These are phyloP conservation scores for Hypsizygus marmoreus DNA, from an alignment of 768 basidiomycete species.

Conservation along the genomic window DNA sequence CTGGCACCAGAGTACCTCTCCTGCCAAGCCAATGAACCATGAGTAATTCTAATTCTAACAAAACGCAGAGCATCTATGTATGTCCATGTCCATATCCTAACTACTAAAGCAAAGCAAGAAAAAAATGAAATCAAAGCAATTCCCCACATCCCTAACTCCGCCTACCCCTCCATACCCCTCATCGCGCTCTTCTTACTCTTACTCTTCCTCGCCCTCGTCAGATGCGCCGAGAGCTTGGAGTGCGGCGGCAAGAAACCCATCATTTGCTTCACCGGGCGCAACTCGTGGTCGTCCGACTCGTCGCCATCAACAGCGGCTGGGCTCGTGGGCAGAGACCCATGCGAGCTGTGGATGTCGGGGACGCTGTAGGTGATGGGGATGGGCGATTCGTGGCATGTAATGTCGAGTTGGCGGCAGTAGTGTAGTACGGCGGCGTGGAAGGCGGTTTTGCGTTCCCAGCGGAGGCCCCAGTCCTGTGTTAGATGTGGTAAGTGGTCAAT, in stretches of 20 bases:
- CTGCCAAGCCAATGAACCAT: too few species aligned
- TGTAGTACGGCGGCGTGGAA: constrained; percentile 80
- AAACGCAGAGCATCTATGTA: too few species aligned
- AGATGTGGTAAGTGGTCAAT: not conserved
- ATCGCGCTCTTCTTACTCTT: constrained; percentile 42
- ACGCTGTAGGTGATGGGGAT: constrained; percentile 58
- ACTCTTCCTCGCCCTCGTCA: constrained; percentile 41
- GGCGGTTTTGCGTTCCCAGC: constrained; percentile 64
- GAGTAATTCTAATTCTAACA: too few species aligned
- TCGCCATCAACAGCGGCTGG: constrained; percentile 14
- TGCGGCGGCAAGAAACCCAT: constrained; percentile 52
- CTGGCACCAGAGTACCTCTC: too few species aligned
- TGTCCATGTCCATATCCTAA: too few species aligned
- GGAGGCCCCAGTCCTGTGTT: constrained; percentile 60
- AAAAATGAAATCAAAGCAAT: too few species aligned
- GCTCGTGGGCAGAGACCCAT: constrained; percentile 9
- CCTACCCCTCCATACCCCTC: constrained; percentile 34
- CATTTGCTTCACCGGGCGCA: constrained; percentile 35
- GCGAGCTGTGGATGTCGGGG: constrained; percentile 24
- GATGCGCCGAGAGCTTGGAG: constrained; percentile 31
- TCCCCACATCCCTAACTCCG: too few species aligned
- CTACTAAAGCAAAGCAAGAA: too few species aligned
- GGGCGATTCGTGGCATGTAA: constrained; percentile 59
- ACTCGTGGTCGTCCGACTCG: constrained; percentile 23
- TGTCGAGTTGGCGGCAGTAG: constrained; percentile 70